phyloP scores from a whole-genome alignment of 2,329 filamentous ascomycete species.

The Xylariaceae sp. region DNA sequence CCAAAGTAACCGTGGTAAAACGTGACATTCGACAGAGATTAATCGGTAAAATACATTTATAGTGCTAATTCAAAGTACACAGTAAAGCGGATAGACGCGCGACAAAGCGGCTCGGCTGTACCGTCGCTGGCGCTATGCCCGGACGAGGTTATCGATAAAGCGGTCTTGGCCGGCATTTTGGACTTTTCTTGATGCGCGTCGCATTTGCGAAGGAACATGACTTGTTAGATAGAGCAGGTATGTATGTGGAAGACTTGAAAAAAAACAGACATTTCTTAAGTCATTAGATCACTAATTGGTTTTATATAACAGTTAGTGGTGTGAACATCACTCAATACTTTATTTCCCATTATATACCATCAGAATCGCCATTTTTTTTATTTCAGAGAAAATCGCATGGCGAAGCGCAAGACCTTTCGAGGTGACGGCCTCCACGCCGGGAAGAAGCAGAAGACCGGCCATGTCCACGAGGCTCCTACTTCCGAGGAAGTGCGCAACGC shows the following conservation, averaged over 20 bases:
- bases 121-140: slow-evolving; percentile 13
- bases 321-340: background rate
- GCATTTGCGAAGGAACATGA: background rate
- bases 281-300: background rate
- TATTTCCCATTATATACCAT: slow-evolving; percentile 14
- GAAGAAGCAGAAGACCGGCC: slow-evolving; percentile 50
- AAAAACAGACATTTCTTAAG: background rate
- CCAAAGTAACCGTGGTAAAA: no score
- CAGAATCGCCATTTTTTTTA: slow-evolving; percentile 2
- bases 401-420: slow-evolving; percentile 29
- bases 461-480: slow-evolving; percentile 50
- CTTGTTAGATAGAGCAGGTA: background rate
- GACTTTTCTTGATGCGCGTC: slow-evolving; percentile 18
- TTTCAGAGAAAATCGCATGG: slow-evolving; percentile 22
- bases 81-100: background rate
- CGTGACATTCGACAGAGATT: no score
- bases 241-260: background rate
- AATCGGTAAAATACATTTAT: no score
- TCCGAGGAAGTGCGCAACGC: slow-evolving; percentile 58
- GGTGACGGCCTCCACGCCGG: slow-evolving; percentile 38
- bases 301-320: background rate
- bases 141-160: slow-evolving; percentile 7
- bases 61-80: background rate
- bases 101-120: background rate
- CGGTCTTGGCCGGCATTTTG: slow-evolving; percentile 22